Percentiles rank a stretch among this genome's conserved stretches.
Conservation (phyloP, 352 stramenopile genomes). For the Globisporangium megalacanthum region DNA sequence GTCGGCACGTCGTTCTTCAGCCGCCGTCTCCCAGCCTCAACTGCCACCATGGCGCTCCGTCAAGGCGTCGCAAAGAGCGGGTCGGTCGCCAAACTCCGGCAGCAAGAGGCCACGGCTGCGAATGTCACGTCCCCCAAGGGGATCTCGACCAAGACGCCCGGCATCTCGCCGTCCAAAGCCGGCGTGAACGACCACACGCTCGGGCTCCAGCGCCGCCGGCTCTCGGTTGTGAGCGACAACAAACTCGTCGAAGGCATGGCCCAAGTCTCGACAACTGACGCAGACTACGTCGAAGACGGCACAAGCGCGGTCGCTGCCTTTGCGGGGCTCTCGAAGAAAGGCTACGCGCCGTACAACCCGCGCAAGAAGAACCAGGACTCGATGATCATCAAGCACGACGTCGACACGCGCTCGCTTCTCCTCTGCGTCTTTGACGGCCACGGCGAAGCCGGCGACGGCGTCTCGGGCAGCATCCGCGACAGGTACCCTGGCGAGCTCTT, state of each 20-base stretch:
- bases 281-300: constrained; percentile 60
- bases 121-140: constrained; percentile 80
- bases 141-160: constrained; percentile 69
- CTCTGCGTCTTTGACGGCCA: constrained; percentile 97
- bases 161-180: constrained; percentile 29
- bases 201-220: constrained; percentile 49
- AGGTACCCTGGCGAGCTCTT: constrained; percentile 89
- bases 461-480: constrained; percentile 88
- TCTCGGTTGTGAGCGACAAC: constrained; percentile 79
- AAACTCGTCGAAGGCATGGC: constrained; percentile 78
- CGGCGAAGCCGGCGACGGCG: constrained; percentile 93
- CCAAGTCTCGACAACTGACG: constrained; percentile 50
- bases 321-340: constrained; percentile 76
- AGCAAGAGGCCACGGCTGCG: constrained; percentile 49
- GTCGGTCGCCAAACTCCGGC: constrained; percentile 48
- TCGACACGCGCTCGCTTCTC: constrained; percentile 88
- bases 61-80: constrained; percentile 31
- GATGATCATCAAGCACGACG: constrained; percentile 94
- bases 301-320: constrained; percentile 57
- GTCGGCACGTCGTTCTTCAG: background rate
- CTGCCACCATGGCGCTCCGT: constrained; percentile 38
- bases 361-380: constrained; percentile 98
- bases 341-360: constrained; percentile 91
- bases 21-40: constrained; percentile 1
- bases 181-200: constrained; percentile 48